Percentiles rank a stretch among this genome's conserved stretches.
phyloP scores from a whole-genome alignment of 345 rosid genomes.

The Dipteronia sinensis region DNA sequence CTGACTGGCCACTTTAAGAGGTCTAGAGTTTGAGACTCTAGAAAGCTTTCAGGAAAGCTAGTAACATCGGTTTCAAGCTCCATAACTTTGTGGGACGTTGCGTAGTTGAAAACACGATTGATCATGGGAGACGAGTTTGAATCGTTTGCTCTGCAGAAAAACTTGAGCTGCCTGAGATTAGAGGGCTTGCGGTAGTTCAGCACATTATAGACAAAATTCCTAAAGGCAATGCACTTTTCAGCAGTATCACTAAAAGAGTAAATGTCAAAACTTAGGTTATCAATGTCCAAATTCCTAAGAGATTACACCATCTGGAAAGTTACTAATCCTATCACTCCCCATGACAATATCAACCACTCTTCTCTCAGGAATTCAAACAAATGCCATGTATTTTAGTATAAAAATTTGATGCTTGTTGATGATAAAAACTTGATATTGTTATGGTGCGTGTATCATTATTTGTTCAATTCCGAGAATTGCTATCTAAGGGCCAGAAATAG shows the following conservation, averaged over 20 bases:
- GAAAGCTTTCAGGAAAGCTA: not conserved
- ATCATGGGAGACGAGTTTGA: not conserved
- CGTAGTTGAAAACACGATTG: not conserved
- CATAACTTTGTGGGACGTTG: not conserved
- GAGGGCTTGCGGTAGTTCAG: not conserved
- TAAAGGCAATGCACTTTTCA: not conserved
- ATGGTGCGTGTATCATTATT: no score
- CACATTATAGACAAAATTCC: not conserved
- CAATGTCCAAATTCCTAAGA: not conserved
- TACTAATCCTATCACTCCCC: no score
- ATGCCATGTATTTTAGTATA: no score
- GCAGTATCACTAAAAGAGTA: not conserved
- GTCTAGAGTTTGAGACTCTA: not conserved
- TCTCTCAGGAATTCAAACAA: no score
- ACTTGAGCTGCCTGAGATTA: not conserved
- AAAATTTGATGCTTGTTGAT: no score
- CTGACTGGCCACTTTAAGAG: not conserved
- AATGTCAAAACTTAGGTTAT: not conserved
- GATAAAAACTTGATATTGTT: no score
- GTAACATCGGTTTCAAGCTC: not conserved
- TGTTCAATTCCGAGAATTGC: no score
- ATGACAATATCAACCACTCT: no score
- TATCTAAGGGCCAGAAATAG: no score
- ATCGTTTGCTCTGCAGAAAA: not conserved
- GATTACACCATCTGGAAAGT: no score